Evolutionary conservation across 2,329 filamentous ascomycete genomes (phyloP), one percentile per base, ranked within the genome.

Genomic region (Alternaria sp.): DNA sequence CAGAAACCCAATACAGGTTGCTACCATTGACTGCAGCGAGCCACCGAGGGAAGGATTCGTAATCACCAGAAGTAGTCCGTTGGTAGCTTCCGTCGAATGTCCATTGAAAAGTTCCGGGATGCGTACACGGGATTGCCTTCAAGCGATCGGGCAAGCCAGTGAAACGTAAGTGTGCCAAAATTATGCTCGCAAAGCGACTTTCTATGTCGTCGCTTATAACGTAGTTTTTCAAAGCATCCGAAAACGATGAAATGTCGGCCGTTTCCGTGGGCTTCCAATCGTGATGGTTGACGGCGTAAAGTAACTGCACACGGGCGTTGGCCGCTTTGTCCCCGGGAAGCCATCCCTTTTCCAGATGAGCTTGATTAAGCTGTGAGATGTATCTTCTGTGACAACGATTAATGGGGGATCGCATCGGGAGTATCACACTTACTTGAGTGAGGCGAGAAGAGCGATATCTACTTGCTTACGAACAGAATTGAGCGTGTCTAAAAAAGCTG

Each of bases 1-100:
- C 83, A 25, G 74, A 76, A 16, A 84, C 77, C 77, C 80, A 72
- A 36, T 72, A 72, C 6, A 69, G 32, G 22, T 58, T 59, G 12
- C 32, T 27, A n/a, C 54, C 40, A 4, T 54, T 18, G 4, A 25
- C 34, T 54, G 54, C 18, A 2, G 52, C 3, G 27, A 71, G 59
- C 71, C 71, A 71, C 1, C 59, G 28, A 2, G 44, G 6, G 28
- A 71, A 69, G 45, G 27, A 20, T 56, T 44, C 30, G 60, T 60
- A 63, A 14, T 27, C 12, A 18, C 9, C 5, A 32, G 4, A 5
- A 8, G 20, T 1, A 16, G 6, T 5, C 2, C 44, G 45, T 20
- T 27, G 2, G 11, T 30, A 22, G 28, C 1, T 38, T 38, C 50
- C 38, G 16, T 56, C 6, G 22, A 62, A 62, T 9, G 63, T 34